These are phyloP conservation scores for Corinectria fuckeliana DNA, from an alignment of 2,329 filamentous ascomycete genomes.

Conservation along the genomic window DNA sequence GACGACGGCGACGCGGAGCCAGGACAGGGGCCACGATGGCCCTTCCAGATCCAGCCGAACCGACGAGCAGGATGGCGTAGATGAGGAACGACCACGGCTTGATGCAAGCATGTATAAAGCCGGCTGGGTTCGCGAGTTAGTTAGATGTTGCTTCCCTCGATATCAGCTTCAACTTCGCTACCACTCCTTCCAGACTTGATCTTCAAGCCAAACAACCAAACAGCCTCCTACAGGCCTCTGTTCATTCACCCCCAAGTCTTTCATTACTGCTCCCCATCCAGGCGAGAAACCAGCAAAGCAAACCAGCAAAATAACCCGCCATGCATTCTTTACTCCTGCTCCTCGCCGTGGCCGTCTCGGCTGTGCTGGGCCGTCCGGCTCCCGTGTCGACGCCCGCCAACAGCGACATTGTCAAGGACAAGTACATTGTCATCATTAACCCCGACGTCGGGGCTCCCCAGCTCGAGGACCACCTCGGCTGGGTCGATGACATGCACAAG, in stretches of 20 bases:
- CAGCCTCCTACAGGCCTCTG: background rate
- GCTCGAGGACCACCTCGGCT: slow-evolving; percentile 44
- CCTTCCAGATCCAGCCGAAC: background rate
- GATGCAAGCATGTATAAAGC: background rate
- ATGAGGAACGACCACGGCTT: too few relatives aligned
- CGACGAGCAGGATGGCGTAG: background rate
- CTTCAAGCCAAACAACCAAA: background rate
- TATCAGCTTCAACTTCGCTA: background rate
- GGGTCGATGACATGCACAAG: slow-evolving; percentile 42
- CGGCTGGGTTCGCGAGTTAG: background rate
- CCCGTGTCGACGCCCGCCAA: slow-evolving; percentile 1
- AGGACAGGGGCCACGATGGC: background rate
- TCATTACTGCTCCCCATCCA: background rate
- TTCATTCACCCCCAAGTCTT: background rate
- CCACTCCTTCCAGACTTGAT: background rate
- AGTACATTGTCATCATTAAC: slow-evolving; percentile 56
- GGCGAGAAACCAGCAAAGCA: background rate
- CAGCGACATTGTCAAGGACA: slow-evolving; percentile 42
- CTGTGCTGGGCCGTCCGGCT: slow-evolving; percentile 13
- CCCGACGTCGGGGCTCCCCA: slow-evolving; percentile 39
- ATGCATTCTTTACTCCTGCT: slow-evolving; percentile 21
- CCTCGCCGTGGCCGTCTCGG: slow-evolving; percentile 24
- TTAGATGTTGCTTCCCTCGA: background rate
- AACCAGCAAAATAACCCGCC: too few relatives aligned
- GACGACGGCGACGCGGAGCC: background rate